phyloP scores from a whole-genome alignment of 495 filamentous ascomycete genomes.

The Penicillium malachiteum region DNA sequence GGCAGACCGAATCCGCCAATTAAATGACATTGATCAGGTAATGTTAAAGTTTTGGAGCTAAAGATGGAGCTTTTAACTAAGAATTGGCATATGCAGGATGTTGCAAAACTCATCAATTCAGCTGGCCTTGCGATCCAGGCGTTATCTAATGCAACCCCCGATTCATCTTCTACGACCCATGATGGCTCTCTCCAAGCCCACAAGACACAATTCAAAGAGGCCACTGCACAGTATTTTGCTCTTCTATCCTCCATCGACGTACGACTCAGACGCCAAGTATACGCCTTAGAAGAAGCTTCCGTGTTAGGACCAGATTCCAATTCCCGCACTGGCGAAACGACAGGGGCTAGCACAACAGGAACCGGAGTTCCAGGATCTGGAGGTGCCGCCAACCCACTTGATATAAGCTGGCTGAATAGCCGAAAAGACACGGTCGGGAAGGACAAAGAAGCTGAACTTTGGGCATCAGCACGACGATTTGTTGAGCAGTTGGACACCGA shows the following conservation, averaged over 20 bases:
- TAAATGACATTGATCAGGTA: conserved; percentile 73
- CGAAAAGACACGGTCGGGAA: conserved; percentile 72
- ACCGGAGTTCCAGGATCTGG: conserved; percentile 12
- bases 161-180: conserved; percentile 21
- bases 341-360: conserved; percentile 5
- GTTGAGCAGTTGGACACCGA: conserved; percentile 36
- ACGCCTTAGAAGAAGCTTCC: conserved; percentile 72
- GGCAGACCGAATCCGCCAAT: conserved; percentile 72
- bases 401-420: conserved; percentile 84
- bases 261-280: conserved; percentile 71
- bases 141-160: conserved; percentile 55
- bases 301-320: conserved; percentile 55
- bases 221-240: conserved; percentile 65
- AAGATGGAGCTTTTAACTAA: not conserved
- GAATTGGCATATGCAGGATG: conserved; percentile 40
- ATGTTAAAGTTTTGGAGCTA: conserved; percentile 1
- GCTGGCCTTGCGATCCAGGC: conserved; percentile 68
- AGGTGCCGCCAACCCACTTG: conserved; percentile 46
- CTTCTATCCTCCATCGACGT: conserved; percentile 69
- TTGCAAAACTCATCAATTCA: conserved; percentile 62
- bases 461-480: conserved; percentile 58
- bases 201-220: conserved; percentile 58
- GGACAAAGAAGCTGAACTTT: conserved; percentile 77
- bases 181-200: conserved; percentile 50
- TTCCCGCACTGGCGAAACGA: conserved; percentile 25